phyloP scores from a whole-genome alignment of 768 basidiomycete species.

The Clitopilus hobsonii region DNA sequence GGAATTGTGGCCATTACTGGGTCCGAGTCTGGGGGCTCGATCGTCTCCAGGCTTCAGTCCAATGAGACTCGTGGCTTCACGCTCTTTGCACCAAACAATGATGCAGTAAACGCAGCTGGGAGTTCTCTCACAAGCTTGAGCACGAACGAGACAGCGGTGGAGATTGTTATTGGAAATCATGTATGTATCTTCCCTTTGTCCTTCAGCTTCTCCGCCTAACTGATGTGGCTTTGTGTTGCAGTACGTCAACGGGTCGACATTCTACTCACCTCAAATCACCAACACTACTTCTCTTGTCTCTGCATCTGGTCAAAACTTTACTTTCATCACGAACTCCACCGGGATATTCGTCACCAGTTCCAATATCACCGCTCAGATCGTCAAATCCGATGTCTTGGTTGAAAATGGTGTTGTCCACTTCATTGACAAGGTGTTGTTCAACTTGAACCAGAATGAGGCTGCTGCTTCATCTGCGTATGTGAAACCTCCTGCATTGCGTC shows the following conservation, averaged over 20 bases:
- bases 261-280: slow-evolving; percentile 52
- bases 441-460: slow-evolving; percentile 42
- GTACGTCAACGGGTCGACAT: slow-evolving; percentile 64
- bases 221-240: slow-evolving; percentile 13
- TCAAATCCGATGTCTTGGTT: slow-evolving; percentile 54
- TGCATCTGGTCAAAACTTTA: slow-evolving; percentile 51
- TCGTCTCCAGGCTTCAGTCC: background rate
- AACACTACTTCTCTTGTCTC: slow-evolving; percentile 34
- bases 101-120: slow-evolving; percentile 36
- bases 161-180: slow-evolving; percentile 52
- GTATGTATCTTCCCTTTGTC: slow-evolving; percentile 28
- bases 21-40: background rate
- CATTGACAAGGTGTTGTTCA: slow-evolving; percentile 48
- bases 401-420: slow-evolving; percentile 69
- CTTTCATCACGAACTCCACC: slow-evolving; percentile 47
- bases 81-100: slow-evolving; percentile 59
- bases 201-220: background rate
- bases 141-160: slow-evolving; percentile 42
- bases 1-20: background rate
- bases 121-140: slow-evolving; percentile 24
- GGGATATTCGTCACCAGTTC: slow-evolving; percentile 50
- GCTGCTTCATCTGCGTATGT: slow-evolving; percentile 43
- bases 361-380: slow-evolving; percentile 42
- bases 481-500: background rate
- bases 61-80: slow-evolving; percentile 48